Evolutionary conservation across 495 filamentous ascomycete genomes (phyloP), one percentile per base, ranked within the genome.

Genomic region (Halenospora varia): DNA sequence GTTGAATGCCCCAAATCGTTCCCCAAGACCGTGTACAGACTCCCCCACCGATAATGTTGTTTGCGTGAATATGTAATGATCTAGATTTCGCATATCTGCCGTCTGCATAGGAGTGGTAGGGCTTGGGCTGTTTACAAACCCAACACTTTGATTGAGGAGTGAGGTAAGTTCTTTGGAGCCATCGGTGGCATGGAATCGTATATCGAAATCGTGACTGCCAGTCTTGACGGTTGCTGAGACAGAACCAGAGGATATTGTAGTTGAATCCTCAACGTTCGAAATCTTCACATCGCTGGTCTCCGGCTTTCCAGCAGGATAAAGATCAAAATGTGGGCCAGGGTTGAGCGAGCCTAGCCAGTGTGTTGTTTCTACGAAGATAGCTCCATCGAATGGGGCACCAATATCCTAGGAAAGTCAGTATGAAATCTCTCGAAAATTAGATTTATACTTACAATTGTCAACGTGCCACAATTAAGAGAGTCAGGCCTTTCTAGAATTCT

Each of bases 1-100:
- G 60, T 83, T 83, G 54, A 88, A 85, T 1, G 82, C 77, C 0
- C 86, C 86, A 59, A 89, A 90, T 15, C 86, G 75, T 65, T 89
- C 85, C 1, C 86, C 87, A 0, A 89, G 78, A 0, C 87, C 85
- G 67, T 86, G 85, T 11, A 90, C 72, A 2, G 81, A 79, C 68
- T 89, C 87, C 18, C 85, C 82, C 2, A 89, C 84, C 1, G 77
- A 73, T 0, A 89, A 73, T 25, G 83, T 82, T 2, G 84, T 79
- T 51, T 78, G 82, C 1, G 80, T 81, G 57, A 87, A 82, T 61
- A 86, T 82, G 65, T 84, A 80, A 25, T 85, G 76, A 65, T 73
- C 77, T 70, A 68, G 75, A 63, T 73, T 75, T 58, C 67, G 73
- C 76, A 79, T 84, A 69, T 75, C 82, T 57, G 42, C 79, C 53